Percentiles rank a stretch among this genome's conserved stretches.
phyloP scores from a whole-genome alignment of 2,329 filamentous ascomycete genomes.

The Furcasterigmium sp. region DNA sequence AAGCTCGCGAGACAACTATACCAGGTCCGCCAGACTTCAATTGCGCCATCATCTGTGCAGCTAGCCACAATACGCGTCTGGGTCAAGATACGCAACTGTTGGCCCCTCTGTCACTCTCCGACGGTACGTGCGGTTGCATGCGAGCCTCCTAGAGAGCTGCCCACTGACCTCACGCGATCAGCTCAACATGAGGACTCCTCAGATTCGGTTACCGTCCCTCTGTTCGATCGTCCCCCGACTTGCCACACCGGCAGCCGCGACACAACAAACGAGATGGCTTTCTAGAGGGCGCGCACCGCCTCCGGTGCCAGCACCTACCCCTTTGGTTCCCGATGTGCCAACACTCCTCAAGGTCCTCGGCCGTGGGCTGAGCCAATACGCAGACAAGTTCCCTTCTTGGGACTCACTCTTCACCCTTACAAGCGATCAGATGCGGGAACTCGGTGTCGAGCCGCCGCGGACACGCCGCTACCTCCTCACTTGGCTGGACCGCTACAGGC shows the following conservation, averaged over 20 bases:
- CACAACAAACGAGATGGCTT: conserved; percentile 34
- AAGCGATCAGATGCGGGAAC: conserved; percentile 70
- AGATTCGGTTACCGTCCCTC: conserved; percentile 8
- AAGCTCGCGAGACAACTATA: too few species aligned
- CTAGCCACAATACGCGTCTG: too few species aligned
- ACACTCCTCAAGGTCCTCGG: conserved; percentile 92
- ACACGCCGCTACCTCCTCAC: conserved; percentile 77
- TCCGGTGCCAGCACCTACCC: conserved; percentile 63
- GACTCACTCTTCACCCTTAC: conserved; percentile 80
- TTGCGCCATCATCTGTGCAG: too few species aligned
- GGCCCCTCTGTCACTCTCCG: too few species aligned
- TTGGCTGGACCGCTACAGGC: conserved; percentile 81
- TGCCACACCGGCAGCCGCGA: conserved; percentile 16
- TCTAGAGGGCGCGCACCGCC: conserved; percentile 34
- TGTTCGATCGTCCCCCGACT: conserved; percentile 10
- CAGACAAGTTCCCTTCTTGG: conserved; percentile 85
- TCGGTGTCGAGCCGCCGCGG: conserved; percentile 82
- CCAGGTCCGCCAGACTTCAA: too few species aligned
- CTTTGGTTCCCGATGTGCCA: conserved; percentile 76
- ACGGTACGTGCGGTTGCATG: too few species aligned
- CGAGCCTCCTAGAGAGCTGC: too few species aligned
- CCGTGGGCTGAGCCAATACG: conserved; percentile 75
- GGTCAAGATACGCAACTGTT: too few species aligned
- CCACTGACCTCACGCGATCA: background rate
- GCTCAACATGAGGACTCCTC: conserved; percentile 11